These are phyloP conservation scores for Aphanomyces cochlioides DNA, from an alignment of 352 stramenopile species.

Conservation along the genomic window DNA sequence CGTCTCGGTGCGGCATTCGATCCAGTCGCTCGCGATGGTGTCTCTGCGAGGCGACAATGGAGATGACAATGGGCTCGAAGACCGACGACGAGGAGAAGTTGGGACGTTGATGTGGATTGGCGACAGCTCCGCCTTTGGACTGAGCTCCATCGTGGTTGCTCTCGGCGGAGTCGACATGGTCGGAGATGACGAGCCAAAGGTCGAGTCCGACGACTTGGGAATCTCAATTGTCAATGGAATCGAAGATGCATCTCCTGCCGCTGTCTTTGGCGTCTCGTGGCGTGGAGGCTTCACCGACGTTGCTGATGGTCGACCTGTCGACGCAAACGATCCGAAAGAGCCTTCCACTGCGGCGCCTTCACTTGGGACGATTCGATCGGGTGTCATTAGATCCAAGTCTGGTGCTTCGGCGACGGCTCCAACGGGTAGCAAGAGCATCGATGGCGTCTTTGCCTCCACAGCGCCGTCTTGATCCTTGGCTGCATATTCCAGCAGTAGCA, in stretches of 20 bases:
- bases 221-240: too few species aligned
- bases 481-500: too few species aligned
- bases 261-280: too few species aligned
- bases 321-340: not conserved
- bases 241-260: too few species aligned
- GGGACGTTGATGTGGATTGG: slow-evolving; percentile 7
- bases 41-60: not conserved
- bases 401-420: too few species aligned
- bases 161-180: not conserved
- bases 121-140: not conserved
- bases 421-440: too few species aligned
- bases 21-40: slow-evolving; percentile 34
- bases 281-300: not conserved
- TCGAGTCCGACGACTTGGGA: not conserved
- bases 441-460: too few species aligned
- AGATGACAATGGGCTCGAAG: not conserved
- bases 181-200: not conserved
- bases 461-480: too few species aligned
- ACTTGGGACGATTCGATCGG: too few species aligned
- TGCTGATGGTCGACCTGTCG: not conserved
- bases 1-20: slow-evolving; percentile 44
- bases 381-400: too few species aligned
- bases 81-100: not conserved
- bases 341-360: too few species aligned
- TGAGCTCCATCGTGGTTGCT: not conserved